These are phyloP conservation scores for Hura crepitans DNA, from an alignment of 441 rosid genomes.

Conservation along the genomic window DNA sequence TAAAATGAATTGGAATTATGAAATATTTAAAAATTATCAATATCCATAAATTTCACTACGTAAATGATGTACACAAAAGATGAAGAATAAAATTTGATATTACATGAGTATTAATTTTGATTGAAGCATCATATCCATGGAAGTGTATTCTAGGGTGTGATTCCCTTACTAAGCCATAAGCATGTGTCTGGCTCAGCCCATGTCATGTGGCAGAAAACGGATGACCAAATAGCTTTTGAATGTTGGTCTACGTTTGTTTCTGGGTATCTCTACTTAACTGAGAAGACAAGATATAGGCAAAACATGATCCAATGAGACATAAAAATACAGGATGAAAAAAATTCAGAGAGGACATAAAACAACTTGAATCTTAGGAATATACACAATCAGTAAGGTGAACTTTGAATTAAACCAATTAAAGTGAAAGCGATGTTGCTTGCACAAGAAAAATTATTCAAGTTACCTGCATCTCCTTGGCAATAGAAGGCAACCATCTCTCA, in stretches of 20 bases:
- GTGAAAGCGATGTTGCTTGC: background rate
- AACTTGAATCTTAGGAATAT: background rate
- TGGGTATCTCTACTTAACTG: conserved; percentile 21
- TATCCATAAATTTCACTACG: background rate
- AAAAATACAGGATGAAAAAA: background rate
- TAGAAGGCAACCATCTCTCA: conserved; percentile 79
- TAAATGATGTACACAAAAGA: background rate
- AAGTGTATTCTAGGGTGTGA: background rate
- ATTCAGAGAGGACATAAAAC: background rate
- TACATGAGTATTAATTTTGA: background rate
- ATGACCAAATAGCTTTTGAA: background rate
- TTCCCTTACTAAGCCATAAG: background rate
- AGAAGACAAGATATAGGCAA: background rate
- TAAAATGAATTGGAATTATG: background rate
- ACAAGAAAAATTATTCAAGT: background rate
- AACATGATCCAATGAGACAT: background rate
- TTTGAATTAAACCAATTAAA: background rate
- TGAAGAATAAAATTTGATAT: background rate
- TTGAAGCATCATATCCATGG: background rate
- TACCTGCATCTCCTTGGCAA: conserved; percentile 54
- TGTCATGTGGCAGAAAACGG: background rate
- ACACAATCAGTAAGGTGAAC: background rate
- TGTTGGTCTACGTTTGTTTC: conserved; percentile 6
- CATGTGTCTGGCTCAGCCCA: background rate
- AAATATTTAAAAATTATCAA: background rate